Conservation (phyloP, 345 rosid species). For the Raphanus sativus region DNA sequence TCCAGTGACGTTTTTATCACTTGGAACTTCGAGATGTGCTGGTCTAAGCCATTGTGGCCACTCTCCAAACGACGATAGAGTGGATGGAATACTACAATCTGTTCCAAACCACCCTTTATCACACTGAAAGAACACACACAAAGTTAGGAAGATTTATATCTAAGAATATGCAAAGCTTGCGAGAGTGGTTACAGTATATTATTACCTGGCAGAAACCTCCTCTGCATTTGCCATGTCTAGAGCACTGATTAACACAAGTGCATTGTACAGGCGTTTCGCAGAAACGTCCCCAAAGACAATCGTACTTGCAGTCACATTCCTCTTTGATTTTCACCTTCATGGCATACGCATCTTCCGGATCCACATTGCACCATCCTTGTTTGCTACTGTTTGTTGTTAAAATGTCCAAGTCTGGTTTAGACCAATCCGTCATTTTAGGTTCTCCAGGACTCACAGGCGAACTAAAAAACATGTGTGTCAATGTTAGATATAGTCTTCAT, state of each 20-base stretch:
- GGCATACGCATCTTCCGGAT: conserved; percentile 76
- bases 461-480: conserved; percentile 43
- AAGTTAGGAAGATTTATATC: background rate
- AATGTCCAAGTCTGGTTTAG: conserved; percentile 73
- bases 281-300: conserved; percentile 74
- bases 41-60: conserved; percentile 97
- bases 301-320: conserved; percentile 97
- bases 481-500: conserved; percentile 20
- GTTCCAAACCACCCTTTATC: conserved; percentile 84
- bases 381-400: conserved; percentile 73
- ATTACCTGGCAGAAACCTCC: conserved; percentile 95
- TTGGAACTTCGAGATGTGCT: conserved; percentile 71
- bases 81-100: conserved; percentile 90
- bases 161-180: conserved; percentile 1
- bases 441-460: conserved; percentile 62
- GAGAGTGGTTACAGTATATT: background rate
- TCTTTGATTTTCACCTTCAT: conserved; percentile 59
- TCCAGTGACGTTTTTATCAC: conserved; percentile 36
- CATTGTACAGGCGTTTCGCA: conserved; percentile 83
- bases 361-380: conserved; percentile 95
- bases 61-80: conserved; percentile 63
- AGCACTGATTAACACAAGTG: conserved; percentile 88
- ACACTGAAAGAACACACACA: conserved; percentile 52
- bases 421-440: conserved; percentile 69
- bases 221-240: conserved; percentile 81